A percentile compares a stretch with the other conserved stretches of the same genome.
These are phyloP conservation scores for Candida anutae DNA, from an alignment of 1,139 yeast species.

Conservation along the genomic window DNA sequence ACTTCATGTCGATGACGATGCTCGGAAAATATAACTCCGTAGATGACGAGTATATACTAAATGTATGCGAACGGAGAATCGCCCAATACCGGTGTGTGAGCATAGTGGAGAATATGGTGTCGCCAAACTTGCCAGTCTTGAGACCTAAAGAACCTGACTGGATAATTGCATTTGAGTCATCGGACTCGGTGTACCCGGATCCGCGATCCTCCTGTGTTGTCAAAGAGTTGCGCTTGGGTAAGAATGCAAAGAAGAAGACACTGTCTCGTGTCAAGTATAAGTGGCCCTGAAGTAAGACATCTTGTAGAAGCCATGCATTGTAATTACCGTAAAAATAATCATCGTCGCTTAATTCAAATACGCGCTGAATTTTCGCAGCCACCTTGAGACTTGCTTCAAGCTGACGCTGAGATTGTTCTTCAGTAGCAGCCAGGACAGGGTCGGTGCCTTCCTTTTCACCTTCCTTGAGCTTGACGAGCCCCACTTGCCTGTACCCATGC, in stretches of 20 bases:
- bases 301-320: slow-evolving; percentile 74
- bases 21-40: slow-evolving; percentile 79
- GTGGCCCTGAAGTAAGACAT: slow-evolving; percentile 82
- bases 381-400: slow-evolving; percentile 16
- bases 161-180: slow-evolving; percentile 25
- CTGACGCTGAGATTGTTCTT: slow-evolving; percentile 2
- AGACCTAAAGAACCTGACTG: slow-evolving; percentile 45
- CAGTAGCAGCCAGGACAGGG: slow-evolving; percentile 6
- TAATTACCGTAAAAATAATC: slow-evolving; percentile 51
- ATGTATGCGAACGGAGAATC: slow-evolving; percentile 58
- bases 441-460: slow-evolving; percentile 6
- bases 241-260: slow-evolving; percentile 69
- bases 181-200: slow-evolving; percentile 8
- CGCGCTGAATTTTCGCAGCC: slow-evolving; percentile 31
- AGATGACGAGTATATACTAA: slow-evolving; percentile 62
- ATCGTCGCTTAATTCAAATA: slow-evolving; percentile 34
- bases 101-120: slow-evolving; percentile 27
- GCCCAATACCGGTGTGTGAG: slow-evolving; percentile 59
- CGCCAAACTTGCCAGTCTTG: slow-evolving; percentile 40
- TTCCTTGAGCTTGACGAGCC: slow-evolving; percentile 12
- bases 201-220: not conserved
- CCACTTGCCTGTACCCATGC: slow-evolving; percentile 14
- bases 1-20: slow-evolving; percentile 62
- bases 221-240: slow-evolving; percentile 43
- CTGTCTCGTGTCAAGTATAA: slow-evolving; percentile 60